A percentile compares a stretch with the other conserved stretches of the same genome.
Evolutionary conservation across 1,284 basidiomycete genomes (phyloP).

Genomic region (Rhodotorula glutinis): DNA sequence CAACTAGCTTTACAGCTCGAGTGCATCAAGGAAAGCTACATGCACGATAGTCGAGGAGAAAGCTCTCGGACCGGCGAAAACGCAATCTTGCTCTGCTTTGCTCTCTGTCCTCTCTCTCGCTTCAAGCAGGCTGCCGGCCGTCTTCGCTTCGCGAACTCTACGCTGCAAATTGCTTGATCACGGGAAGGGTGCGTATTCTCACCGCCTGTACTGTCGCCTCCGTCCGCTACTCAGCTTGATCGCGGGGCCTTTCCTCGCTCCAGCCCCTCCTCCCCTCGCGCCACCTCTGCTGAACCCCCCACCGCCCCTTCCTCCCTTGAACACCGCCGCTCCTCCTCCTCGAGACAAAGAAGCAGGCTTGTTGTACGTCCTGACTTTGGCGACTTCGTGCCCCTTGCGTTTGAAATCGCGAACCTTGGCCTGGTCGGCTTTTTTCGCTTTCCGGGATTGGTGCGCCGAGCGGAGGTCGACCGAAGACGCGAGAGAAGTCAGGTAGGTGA

Average conservation of each 20-base stretch:
- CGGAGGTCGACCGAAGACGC: constrained; percentile 25
- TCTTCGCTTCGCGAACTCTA: no score
- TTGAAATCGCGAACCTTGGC: constrained; percentile 34
- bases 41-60: no score
- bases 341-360: not conserved
- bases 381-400: constrained; percentile 28
- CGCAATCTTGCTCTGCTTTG: no score
- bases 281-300: not conserved
- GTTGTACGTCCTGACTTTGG: constrained; percentile 3
- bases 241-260: constrained; percentile 14
- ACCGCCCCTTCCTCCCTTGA: not conserved
- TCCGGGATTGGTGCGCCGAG: constrained; percentile 41
- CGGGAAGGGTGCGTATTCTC: not conserved
- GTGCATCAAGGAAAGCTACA: no score
- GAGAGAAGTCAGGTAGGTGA: constrained; percentile 9
- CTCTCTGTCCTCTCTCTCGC: no score
- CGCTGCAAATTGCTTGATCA: not conserved
- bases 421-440: constrained; percentile 32
- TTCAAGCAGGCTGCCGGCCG: no score
- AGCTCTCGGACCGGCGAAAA: no score
- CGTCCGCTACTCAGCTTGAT: constrained; percentile 19
- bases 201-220: constrained; percentile 25
- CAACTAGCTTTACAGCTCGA: no score
- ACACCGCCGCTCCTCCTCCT: not conserved
- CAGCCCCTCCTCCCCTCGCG: not conserved